These are phyloP conservation scores for Ophiostoma triangulosporum DNA, from an alignment of 2,329 filamentous ascomycete genomes.

Conservation along the genomic window DNA sequence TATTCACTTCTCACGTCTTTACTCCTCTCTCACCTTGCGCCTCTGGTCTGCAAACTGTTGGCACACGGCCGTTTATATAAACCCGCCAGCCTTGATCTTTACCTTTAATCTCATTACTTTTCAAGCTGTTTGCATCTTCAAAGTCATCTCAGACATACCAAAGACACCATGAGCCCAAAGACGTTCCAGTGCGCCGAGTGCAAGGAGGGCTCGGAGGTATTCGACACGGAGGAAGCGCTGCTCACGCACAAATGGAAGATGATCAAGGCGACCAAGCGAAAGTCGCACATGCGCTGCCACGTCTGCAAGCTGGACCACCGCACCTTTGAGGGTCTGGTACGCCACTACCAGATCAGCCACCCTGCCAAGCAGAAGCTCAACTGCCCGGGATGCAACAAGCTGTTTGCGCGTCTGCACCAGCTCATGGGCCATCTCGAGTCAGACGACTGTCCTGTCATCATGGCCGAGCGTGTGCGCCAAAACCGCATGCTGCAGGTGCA, in stretches of 20 bases:
- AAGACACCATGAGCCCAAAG: neutral
- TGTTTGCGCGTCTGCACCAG: slow-evolving; percentile 24
- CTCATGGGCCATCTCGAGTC: slow-evolving; percentile 34
- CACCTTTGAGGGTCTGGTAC: slow-evolving; percentile 19
- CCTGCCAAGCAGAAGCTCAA: slow-evolving; percentile 26
- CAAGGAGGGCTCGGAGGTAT: slow-evolving; percentile 9
- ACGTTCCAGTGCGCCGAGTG: slow-evolving; percentile 13
- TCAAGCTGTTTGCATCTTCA: neutral
- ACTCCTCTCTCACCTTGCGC: neutral
- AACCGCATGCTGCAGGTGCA: slow-evolving; percentile 18
- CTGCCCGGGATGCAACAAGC: slow-evolving; percentile 32
- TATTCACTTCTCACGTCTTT: too few relatives aligned
- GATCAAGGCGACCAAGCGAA: slow-evolving; percentile 12
- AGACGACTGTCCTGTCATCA: slow-evolving; percentile 26
- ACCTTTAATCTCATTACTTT: neutral
- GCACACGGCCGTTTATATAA: too few relatives aligned
- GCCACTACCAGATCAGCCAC: slow-evolving; percentile 27
- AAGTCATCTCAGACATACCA: too few relatives aligned
- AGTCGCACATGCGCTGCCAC: slow-evolving; percentile 24
- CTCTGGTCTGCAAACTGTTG: neutral
- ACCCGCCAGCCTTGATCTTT: too few relatives aligned
- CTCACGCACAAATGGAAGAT: slow-evolving; percentile 19
- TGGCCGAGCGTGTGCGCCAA: neutral
- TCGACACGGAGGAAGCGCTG: slow-evolving; percentile 14
- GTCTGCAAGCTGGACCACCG: slow-evolving; percentile 25